phyloP scores from a whole-genome alignment of 2,329 filamentous ascomycete genomes.

The Penicillium sp. region DNA sequence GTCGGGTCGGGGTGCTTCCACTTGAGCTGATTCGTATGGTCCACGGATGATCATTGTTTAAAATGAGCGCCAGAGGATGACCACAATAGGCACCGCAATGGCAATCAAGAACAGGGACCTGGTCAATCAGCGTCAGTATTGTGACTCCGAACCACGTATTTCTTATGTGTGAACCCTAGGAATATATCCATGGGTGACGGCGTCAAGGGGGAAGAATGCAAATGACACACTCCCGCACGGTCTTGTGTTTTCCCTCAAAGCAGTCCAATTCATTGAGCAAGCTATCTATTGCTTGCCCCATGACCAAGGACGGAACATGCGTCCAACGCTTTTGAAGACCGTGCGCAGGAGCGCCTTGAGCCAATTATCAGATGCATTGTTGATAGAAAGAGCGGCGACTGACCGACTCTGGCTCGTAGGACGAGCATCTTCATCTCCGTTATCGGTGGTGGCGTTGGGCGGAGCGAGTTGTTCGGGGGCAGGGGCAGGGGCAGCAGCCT shows the following conservation, averaged over 20 bases:
- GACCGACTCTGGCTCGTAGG: conserved; percentile 40
- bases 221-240: conserved; percentile 10
- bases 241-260: conserved; percentile 7
- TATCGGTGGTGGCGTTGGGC: conserved; percentile 13
- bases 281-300: conserved; percentile 2
- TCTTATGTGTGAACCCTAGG: not conserved
- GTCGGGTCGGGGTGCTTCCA: not conserved
- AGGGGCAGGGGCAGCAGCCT: conserved; percentile 5
- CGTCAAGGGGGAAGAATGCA: conserved; percentile 11
- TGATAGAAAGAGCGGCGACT: conserved; percentile 40
- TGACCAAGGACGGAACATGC: conserved; percentile 1
- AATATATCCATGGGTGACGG: conserved; percentile 3
- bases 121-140: conserved; percentile 32
- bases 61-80: conserved; percentile 33
- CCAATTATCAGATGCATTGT: conserved; percentile 40
- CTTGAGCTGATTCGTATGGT: not conserved
- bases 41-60: conserved; percentile 14
- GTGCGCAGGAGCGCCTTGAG: conserved; percentile 42
- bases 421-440: conserved; percentile 29
- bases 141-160: conserved; percentile 12
- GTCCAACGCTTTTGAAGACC: conserved; percentile 38
- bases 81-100: conserved; percentile 30
- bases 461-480: conserved; percentile 12
- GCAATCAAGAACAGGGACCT: conserved; percentile 34
- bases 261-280: not conserved